Evolutionary conservation across 176 grass and related monocot genomes (phyloP), one percentile per base, ranked within the genome.

Genomic region (Dendrocalamus sinicus): DNA sequence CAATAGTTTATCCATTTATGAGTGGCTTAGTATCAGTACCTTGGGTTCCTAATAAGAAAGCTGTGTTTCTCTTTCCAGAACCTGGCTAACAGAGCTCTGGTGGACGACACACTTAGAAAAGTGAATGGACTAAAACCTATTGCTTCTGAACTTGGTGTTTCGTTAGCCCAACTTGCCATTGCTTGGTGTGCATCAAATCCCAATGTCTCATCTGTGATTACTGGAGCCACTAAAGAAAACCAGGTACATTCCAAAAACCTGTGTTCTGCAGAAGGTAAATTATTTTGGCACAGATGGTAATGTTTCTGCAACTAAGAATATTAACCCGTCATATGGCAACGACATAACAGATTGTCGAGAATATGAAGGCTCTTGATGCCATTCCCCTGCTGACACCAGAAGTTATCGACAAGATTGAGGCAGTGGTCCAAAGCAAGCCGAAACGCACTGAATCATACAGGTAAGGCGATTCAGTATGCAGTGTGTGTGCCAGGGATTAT

Each of bases 171-270:
- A 44, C 96, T 99, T 44, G 82, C 92, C 20, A 96, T 99, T 67
- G 96, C 96, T 26, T 99, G 96, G 96, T 99, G 96, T 63, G 94
- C 94, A 43, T 92, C 96, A 48, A 99, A 99, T 58, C 96, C 96
- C 24, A 89, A 96, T 7, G 94, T 99, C 73, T 99, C 96, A 9
- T 96, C 96, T 19, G 93, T 99, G 84, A 99, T 99, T 81, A 99
- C 96, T 26, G 96, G 96, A 62, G 92, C 97, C 32, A 99, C 97
- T 35, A 99, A 99, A 86, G 97, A 99, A 86, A 90, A 72, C 86
- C 97, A 99, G 97, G 97, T 99, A 96, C n/a, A 40, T 72, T 62
- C 24, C 62, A 5, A 7, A 2, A 43, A 12, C 37, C 12, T 48
- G 1, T 62, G n/a, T 55, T 69, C 4, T 60, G 17, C 50, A n/a